phyloP scores from a whole-genome alignment of 805 yeast genomes.

The Kockiozyma suomiensis region DNA sequence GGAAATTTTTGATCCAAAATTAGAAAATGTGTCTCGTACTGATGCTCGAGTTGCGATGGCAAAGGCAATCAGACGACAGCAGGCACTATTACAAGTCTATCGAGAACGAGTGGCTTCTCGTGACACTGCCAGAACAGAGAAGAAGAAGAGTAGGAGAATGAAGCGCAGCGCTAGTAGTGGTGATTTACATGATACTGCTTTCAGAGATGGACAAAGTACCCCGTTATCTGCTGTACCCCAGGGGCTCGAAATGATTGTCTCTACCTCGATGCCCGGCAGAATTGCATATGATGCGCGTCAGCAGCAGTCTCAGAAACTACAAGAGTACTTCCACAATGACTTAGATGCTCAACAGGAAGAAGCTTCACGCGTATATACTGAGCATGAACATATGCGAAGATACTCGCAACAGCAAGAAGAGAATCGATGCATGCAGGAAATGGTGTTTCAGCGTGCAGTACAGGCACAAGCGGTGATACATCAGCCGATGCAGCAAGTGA shows the following conservation, averaged over 20 bases:
- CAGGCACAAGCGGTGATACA: neutral
- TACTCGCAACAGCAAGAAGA: slow-evolving; percentile 13
- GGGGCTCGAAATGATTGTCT: neutral
- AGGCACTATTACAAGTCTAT: slow-evolving; percentile 6
- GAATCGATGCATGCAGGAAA: slow-evolving; percentile 2
- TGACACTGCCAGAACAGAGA: neutral
- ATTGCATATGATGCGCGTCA: neutral
- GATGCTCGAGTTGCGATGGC: slow-evolving; percentile 33
- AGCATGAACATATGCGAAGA: slow-evolving; percentile 4
- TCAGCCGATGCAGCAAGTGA: neutral
- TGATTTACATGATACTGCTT: slow-evolving; percentile 1
- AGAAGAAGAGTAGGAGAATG: slow-evolving; percentile 2
- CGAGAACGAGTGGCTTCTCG: slow-evolving; percentile 10
- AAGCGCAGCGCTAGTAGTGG: slow-evolving; percentile 16
- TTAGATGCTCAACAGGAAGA: neutral
- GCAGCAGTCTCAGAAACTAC: slow-evolving; percentile 1
- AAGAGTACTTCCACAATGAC: neutral
- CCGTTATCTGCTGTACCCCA: neutral
- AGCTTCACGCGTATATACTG: neutral
- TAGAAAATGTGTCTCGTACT: neutral
- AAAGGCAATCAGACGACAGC: slow-evolving; percentile 22
- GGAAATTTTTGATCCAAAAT: slow-evolving; percentile 21
- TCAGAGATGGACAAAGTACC: neutral
- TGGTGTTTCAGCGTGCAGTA: neutral
- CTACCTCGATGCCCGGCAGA: slow-evolving; percentile 15